A percentile compares a stretch with the other conserved stretches of the same genome.
phyloP scores from a whole-genome alignment of 331 rosid genomes.

The Quercus tomentella region DNA sequence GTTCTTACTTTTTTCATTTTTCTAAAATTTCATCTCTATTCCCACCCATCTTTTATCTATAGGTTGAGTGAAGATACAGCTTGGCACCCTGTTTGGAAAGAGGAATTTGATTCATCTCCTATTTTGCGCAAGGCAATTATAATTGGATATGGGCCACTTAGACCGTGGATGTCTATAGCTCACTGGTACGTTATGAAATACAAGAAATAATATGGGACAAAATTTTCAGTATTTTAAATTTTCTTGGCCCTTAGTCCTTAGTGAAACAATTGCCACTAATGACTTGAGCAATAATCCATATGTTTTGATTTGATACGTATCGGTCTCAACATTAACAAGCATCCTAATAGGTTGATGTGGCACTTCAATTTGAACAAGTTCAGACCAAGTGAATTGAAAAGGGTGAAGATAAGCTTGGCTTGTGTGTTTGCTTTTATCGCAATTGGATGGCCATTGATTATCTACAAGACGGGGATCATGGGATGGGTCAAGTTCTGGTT shows the following conservation, averaged over 20 bases:
- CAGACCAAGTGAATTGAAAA: slow-evolving; percentile 78
- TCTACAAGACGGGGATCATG: slow-evolving; percentile 78
- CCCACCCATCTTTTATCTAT: slow-evolving; percentile 1
- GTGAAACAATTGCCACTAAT: slow-evolving; percentile 3
- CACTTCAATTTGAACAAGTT: slow-evolving; percentile 82
- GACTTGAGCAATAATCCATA: slow-evolving; percentile 14
- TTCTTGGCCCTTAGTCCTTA: slow-evolving; percentile 1
- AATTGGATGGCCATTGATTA: slow-evolving; percentile 92
- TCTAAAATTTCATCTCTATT: slow-evolving; percentile 6
- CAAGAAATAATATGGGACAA: background rate
- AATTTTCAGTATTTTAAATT: background rate
- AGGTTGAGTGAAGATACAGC: slow-evolving; percentile 95
- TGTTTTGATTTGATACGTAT: slow-evolving; percentile 1
- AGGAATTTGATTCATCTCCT: slow-evolving; percentile 73
- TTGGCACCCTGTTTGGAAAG: slow-evolving; percentile 82
- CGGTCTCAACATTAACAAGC: slow-evolving; percentile 7
- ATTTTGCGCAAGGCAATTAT: slow-evolving; percentile 66
- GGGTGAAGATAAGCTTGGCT: slow-evolving; percentile 90
- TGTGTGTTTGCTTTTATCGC: slow-evolving; percentile 90
- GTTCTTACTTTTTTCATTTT: background rate
- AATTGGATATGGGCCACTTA: slow-evolving; percentile 82
- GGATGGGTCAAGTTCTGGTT: slow-evolving; percentile 99
- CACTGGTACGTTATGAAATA: slow-evolving; percentile 57
- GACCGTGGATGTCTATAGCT: slow-evolving; percentile 92
- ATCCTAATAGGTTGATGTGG: slow-evolving; percentile 56